Evolutionary conservation across 2,329 filamentous ascomycete species (phyloP).

Genomic region (Diaporthe sp.): DNA sequence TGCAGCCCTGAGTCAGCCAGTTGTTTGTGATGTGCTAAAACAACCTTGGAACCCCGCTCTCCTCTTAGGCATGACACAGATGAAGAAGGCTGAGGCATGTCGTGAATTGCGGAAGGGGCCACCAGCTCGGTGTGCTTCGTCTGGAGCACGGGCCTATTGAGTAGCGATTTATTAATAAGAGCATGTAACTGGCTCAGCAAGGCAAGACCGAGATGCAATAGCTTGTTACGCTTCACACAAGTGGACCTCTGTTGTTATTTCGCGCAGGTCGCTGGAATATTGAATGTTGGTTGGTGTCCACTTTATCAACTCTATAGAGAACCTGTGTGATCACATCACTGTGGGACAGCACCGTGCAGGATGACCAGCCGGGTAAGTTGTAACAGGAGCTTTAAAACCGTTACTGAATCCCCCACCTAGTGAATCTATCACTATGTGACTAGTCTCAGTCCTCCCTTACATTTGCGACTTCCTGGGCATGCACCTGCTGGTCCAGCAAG

Average conservation of each 20-base stretch:
- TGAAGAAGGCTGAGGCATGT: background rate
- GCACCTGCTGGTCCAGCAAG: background rate
- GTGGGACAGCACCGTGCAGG: background rate
- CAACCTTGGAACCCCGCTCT: background rate
- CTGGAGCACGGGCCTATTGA: background rate
- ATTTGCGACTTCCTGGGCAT: too few species aligned
- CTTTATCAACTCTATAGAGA: background rate
- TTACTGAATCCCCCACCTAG: too few species aligned
- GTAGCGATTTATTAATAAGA: background rate
- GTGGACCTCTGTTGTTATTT: background rate
- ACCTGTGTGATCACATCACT: background rate
- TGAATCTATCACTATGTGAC: too few species aligned
- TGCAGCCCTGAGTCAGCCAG: conserved; percentile 10
- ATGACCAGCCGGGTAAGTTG: background rate
- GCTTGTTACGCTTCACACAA: background rate
- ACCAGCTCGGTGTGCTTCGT: conserved; percentile 18
- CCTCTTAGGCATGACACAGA: background rate
- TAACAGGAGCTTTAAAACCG: background rate
- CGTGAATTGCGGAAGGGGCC: background rate
- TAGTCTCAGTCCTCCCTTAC: background rate
- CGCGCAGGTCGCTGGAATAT: background rate
- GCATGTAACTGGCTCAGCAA: background rate
- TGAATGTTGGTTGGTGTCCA: background rate
- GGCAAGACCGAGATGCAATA: background rate
- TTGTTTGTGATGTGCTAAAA: conserved; percentile 21